phyloP scores from a whole-genome alignment of 1,139 yeast genomes.

The Arxiozyma bovina region DNA sequence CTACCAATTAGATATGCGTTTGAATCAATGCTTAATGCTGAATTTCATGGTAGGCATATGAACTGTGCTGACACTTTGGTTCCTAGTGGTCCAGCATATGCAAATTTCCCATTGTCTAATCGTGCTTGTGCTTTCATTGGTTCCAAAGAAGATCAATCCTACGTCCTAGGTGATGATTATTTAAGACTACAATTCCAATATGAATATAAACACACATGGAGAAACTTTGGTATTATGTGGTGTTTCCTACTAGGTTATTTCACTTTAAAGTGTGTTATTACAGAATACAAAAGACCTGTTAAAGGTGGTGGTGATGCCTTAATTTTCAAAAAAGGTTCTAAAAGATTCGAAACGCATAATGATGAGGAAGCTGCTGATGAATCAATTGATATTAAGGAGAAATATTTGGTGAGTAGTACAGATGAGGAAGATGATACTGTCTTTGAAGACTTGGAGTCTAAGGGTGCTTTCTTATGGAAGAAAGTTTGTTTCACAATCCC shows the following conservation, averaged over 20 bases:
- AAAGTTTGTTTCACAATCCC: conserved; percentile 35
- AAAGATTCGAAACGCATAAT: conserved; percentile 6
- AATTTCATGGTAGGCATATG: conserved; percentile 50
- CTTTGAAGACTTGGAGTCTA: conserved; percentile 22
- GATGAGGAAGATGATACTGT: conserved; percentile 10
- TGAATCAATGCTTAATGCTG: conserved; percentile 46
- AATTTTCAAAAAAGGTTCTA: conserved; percentile 32
- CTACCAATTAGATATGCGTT: conserved; percentile 51
- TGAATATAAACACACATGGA: conserved; percentile 39
- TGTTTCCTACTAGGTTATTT: conserved; percentile 37
- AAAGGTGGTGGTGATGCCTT: conserved; percentile 38
- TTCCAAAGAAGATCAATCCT: conserved; percentile 34
- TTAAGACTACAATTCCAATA: conserved; percentile 34
- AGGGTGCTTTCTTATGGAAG: conserved; percentile 37
- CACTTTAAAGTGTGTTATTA: conserved; percentile 31
- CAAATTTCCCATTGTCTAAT: conserved; percentile 32
- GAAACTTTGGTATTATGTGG: conserved; percentile 44
- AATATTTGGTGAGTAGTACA: conserved; percentile 12
- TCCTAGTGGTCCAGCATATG: conserved; percentile 48
- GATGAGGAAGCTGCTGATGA: conserved; percentile 18
- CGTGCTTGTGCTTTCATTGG: conserved; percentile 47
- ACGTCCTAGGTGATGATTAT: conserved; percentile 42
- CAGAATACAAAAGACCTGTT: conserved; percentile 36
- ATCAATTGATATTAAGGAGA: conserved; percentile 15
- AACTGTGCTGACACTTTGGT: conserved; percentile 39